Percentiles rank a stretch among this genome's conserved stretches.
Conservation (phyloP, 1,284 basidiomycete genomes). For the Puccinia coronata region DNA sequence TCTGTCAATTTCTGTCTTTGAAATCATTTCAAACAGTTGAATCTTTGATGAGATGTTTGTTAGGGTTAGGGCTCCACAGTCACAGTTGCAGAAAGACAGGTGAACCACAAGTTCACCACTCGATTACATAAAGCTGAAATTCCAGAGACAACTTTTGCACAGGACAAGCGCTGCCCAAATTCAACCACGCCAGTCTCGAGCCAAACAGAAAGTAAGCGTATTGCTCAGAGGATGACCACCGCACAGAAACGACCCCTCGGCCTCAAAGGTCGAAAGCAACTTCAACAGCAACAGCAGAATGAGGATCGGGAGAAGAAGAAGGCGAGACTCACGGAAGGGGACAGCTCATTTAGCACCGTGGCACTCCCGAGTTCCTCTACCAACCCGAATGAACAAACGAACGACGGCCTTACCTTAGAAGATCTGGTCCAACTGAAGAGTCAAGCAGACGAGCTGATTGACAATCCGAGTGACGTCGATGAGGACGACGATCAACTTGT, state of each 20-base stretch:
- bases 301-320: slow-evolving; percentile 18
- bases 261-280: slow-evolving; percentile 24
- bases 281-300: slow-evolving; percentile 7
- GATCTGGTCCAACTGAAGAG: slow-evolving; percentile 18
- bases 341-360: slow-evolving; percentile 11
- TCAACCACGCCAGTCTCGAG: not conserved
- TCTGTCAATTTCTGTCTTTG: no score
- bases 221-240: slow-evolving; percentile 15
- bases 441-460: slow-evolving; percentile 34
- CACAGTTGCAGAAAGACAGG: no score
- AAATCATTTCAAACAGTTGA: no score
- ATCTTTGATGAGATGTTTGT: no score
- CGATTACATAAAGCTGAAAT: no score
- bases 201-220: not conserved
- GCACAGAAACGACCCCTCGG: slow-evolving; percentile 29
- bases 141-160: no score
- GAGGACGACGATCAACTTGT: slow-evolving; percentile 26
- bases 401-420: slow-evolving; percentile 13
- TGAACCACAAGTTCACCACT: no score
- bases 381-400: not conserved
- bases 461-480: slow-evolving; percentile 12
- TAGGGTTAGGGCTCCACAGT: no score
- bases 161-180: not conserved
- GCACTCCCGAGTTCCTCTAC: not conserved
- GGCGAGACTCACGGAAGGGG: not conserved